A percentile compares a stretch with the other conserved stretches of the same genome.
These are phyloP conservation scores for Quercus gilva DNA, from an alignment of 306 rosid genomes.

Conservation along the genomic window DNA sequence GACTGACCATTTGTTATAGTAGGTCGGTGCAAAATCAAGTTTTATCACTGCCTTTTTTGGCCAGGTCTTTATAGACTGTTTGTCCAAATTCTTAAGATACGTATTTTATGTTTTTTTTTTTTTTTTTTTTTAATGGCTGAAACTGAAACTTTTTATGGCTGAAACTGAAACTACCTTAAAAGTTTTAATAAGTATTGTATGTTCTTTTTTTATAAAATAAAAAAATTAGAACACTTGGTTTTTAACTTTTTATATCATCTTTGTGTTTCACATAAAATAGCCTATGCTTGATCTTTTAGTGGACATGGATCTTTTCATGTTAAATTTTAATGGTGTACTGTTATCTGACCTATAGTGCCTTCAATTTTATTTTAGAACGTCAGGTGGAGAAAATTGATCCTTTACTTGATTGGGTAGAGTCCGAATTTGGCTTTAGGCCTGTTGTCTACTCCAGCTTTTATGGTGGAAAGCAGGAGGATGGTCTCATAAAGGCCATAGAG, in stretches of 20 bases:
- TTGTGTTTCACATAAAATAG: not conserved
- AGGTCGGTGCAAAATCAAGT: too few relatives aligned
- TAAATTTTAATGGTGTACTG: not conserved
- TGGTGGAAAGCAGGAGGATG: constrained; percentile 83
- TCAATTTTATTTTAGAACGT: constrained; percentile 43
- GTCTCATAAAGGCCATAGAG: constrained; percentile 61
- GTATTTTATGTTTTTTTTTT: too few relatives aligned
- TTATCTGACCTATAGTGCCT: constrained; percentile 10
- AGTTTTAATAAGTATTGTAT: too few relatives aligned
- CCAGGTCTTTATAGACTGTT: too few relatives aligned
- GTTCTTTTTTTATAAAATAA: too few relatives aligned
- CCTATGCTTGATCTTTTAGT: not conserved
- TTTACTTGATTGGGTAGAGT: constrained; percentile 71
- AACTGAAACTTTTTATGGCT: too few relatives aligned
- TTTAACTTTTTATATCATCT: not conserved
- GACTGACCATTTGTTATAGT: too few relatives aligned
- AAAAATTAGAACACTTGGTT: not conserved
- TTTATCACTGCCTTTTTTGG: too few relatives aligned
- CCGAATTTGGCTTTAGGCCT: constrained; percentile 86
- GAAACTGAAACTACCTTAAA: too few relatives aligned
- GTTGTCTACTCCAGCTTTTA: constrained; percentile 61
- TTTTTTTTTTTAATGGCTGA: too few relatives aligned
- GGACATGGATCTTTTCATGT: not conserved
- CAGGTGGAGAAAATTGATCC: constrained; percentile 91
- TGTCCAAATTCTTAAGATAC: too few relatives aligned